A percentile compares a stretch with the other conserved stretches of the same genome.
Conservation (phyloP, 768 basidiomycete species). For the Suillus subluteus region DNA sequence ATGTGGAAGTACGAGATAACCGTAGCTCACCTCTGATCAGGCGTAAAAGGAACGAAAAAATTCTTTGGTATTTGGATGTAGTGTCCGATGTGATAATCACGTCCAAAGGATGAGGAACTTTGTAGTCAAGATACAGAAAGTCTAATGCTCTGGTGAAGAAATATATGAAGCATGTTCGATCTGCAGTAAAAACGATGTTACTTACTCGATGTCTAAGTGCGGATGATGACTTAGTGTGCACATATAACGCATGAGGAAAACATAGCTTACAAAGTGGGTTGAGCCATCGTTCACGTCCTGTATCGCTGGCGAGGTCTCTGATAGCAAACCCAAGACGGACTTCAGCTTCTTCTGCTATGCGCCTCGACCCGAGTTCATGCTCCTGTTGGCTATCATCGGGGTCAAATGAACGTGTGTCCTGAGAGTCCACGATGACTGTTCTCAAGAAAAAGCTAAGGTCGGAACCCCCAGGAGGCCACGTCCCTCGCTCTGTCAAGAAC, state of each 20-base stretch:
- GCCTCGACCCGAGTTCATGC: conserved; percentile 39
- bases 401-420: conserved; percentile 41
- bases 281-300: conserved; percentile 75
- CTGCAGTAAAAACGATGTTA: conserved; percentile 17
- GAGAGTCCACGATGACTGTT: conserved; percentile 83
- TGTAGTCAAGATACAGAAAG: conserved; percentile 89
- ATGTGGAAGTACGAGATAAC: neutral
- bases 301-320: conserved; percentile 65
- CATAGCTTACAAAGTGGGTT: conserved; percentile 75
- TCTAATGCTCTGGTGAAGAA: conserved; percentile 68
- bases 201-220: conserved; percentile 52
- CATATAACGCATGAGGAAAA: neutral
- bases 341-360: conserved; percentile 62
- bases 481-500: conserved; percentile 69
- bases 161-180: neutral
- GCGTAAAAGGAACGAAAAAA: conserved; percentile 81
- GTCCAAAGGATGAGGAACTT: conserved; percentile 79
- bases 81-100: conserved; percentile 71
- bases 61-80: conserved; percentile 83
- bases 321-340: conserved; percentile 85
- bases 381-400: conserved; percentile 26
- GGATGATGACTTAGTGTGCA: neutral
- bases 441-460: conserved; percentile 84
- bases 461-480: conserved; percentile 87
- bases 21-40: conserved; percentile 68